A percentile compares a stretch with the other conserved stretches of the same genome.
These are phyloP conservation scores for Solanum appendiculatum DNA, from an alignment of 257 asterid species.

Conservation along the genomic window DNA sequence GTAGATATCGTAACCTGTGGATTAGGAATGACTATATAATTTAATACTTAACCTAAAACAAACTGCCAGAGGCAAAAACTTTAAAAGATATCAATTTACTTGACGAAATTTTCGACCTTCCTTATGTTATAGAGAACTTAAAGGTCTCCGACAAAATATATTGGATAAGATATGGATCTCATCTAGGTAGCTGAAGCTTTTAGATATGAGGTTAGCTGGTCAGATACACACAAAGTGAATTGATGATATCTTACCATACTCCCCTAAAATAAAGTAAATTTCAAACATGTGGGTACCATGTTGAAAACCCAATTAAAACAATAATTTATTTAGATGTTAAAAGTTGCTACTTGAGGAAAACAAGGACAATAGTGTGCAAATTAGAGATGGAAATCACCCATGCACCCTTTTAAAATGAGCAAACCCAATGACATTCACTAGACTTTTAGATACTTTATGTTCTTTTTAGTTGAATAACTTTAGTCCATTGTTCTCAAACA, in stretches of 20 bases:
- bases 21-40: background rate
- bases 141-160: background rate
- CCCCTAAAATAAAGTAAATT: background rate
- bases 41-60: background rate
- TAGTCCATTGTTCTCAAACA: background rate
- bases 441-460: background rate
- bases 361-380: background rate
- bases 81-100: background rate
- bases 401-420: background rate
- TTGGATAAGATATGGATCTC: background rate
- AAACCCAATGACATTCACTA: background rate
- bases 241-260: background rate
- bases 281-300: background rate
- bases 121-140: background rate
- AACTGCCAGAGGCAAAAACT: background rate
- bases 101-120: background rate
- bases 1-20: background rate
- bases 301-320: background rate
- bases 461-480: background rate
- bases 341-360: background rate
- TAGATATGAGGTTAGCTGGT: background rate
- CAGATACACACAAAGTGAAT: background rate
- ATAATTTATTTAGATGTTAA: background rate
- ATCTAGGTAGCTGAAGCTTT: background rate
- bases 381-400: background rate